Evolutionary conservation across 1,284 basidiomycete genomes (phyloP).

Genomic region (Tylopilus sp.): DNA sequence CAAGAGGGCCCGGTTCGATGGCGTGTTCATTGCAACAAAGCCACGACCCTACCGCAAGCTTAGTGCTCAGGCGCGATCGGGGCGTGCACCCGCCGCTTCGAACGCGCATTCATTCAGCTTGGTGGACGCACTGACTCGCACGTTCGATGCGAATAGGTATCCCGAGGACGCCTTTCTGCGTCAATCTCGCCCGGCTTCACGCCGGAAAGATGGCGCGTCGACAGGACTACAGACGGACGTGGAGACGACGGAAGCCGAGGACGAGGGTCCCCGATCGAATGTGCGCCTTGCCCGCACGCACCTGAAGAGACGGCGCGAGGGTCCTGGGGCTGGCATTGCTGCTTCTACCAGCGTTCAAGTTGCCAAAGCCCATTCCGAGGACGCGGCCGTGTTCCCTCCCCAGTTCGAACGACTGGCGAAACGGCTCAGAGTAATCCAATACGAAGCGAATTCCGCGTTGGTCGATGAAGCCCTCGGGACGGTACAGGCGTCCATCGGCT

Average conservation of each 20-base stretch:
- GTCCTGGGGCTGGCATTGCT: neutral
- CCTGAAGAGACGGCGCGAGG: slow-evolving; percentile 2
- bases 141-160: slow-evolving; percentile 29
- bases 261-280: slow-evolving; percentile 14
- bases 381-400: neutral
- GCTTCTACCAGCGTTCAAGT: too few relatives aligned
- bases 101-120: slow-evolving; percentile 10
- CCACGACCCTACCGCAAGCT: neutral
- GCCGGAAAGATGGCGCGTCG: slow-evolving; percentile 2
- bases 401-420: slow-evolving; percentile 15
- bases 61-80: neutral
- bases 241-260: slow-evolving; percentile 24
- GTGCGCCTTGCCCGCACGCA: slow-evolving; percentile 13
- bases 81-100: neutral
- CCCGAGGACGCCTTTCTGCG: neutral
- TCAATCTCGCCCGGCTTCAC: neutral
- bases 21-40: slow-evolving; percentile 23
- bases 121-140: slow-evolving; percentile 26
- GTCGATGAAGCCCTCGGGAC: slow-evolving; percentile 29
- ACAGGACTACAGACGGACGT: slow-evolving; percentile 16
- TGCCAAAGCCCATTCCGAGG: slow-evolving; percentile 20
- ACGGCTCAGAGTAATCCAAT: slow-evolving; percentile 20
- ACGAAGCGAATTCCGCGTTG: slow-evolving; percentile 16
- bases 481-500: slow-evolving; percentile 17
- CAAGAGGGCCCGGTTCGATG: slow-evolving; percentile 21